Evolutionary conservation across 2,329 filamentous ascomycete species (phyloP).

Genomic region (Microdochium paspali): DNA sequence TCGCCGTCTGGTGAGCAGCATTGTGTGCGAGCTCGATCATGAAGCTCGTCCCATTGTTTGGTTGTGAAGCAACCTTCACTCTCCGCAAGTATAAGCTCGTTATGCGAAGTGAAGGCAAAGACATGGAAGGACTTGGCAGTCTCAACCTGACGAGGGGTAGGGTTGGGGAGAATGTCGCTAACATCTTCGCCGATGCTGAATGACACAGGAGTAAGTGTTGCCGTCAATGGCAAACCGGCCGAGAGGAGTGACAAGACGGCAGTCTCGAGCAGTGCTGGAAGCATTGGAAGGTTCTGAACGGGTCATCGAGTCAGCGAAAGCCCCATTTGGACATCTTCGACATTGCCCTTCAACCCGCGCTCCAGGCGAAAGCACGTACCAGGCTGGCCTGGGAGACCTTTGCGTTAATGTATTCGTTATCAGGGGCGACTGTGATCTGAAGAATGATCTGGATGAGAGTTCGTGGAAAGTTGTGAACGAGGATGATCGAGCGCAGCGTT

Average conservation of each 20-base stretch:
- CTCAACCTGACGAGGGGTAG: constrained; percentile 52
- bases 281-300: constrained; percentile 61
- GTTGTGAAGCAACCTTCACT: constrained; percentile 73
- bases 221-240: constrained; percentile 70
- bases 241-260: constrained; percentile 71
- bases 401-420: constrained; percentile 53
- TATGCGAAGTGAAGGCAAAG: constrained; percentile 69
- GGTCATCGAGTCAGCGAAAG: background rate
- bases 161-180: constrained; percentile 43
- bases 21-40: constrained; percentile 52
- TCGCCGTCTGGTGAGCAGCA: constrained; percentile 47
- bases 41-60: constrained; percentile 65
- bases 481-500: constrained; percentile 64
- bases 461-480: constrained; percentile 66
- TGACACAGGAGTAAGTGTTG: constrained; percentile 57
- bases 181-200: constrained; percentile 42
- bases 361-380: constrained; percentile 31
- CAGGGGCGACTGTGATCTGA: constrained; percentile 63
- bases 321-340: background rate
- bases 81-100: constrained; percentile 67
- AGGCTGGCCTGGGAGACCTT: constrained; percentile 51
- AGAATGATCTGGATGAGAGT: constrained; percentile 72
- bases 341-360: background rate
- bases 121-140: constrained; percentile 66
- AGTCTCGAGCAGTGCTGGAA: constrained; percentile 77